Evolutionary conservation across 2,329 filamentous ascomycete species (phyloP), one percentile per base, ranked within the genome.

Genomic region (Microcyclospora pomicola): DNA sequence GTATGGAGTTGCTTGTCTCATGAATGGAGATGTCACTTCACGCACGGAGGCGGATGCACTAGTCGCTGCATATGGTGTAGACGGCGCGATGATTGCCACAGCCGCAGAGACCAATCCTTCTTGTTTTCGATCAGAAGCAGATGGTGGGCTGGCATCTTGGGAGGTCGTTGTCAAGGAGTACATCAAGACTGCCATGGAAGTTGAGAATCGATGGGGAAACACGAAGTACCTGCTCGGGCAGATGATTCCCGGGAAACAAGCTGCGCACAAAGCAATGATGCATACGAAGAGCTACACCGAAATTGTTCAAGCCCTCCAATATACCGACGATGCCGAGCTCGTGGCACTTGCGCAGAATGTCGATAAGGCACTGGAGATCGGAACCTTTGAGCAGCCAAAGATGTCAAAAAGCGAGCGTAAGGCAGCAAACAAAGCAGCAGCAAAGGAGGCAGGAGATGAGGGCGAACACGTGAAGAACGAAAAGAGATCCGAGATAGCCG

Each of bases 61-160:
- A 6, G 79, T 86, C 43, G 53, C 72, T 16, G 80, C 94, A 56
- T 95, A 74, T 54, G 80, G 78, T n/a, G 82, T 82, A 5, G 87
- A 96, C 54, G 88, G 87, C 5, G 91, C 84, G 43, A 98, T 98
- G 91, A 96, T 98, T 52, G 91, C 91, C 9, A 91, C 85, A 2
- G 73, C 84, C 3, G 91, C 91, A 1, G 91, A 98, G 65, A 75
- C 79, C 46, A 98, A 98, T 55, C 75, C 86, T 2, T 92, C 83
- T 47, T 87, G 82, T 53, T 98, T 98, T 66, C 73, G 82, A 30
- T 59, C 71, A 1, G 62, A 72, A 29, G 72, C 68, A 1, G 73
- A 83, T 31, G 86, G 85, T 9, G 85, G 83, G 1, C 55, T 78
- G 27, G 71, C 75, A 0, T 66, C 72, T 1, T 96, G 88, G 88